Conservation (phyloP, 2,329 filamentous ascomycete species). For the Colletotrichum paranaense region DNA sequence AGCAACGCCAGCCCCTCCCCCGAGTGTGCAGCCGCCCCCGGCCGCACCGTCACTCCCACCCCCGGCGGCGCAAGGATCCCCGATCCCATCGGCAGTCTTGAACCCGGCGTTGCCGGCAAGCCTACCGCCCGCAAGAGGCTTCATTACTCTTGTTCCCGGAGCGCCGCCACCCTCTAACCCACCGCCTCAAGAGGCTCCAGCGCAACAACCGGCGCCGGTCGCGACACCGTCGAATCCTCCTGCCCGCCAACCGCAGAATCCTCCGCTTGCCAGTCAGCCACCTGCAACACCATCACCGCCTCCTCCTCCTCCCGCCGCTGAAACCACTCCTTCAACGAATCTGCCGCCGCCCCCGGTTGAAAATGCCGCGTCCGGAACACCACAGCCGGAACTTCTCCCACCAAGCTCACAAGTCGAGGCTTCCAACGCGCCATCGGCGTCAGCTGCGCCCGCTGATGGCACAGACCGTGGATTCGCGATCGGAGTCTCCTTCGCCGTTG, state of each 20-base stretch:
- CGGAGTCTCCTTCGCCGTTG: conserved; percentile 19
- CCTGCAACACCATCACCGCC: not conserved
- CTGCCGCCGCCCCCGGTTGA: conserved; percentile 13
- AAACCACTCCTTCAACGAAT: not conserved
- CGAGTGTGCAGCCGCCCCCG: not conserved
- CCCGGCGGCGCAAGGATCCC: not conserved
- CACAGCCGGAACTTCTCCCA: not conserved
- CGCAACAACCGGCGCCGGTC: not conserved
- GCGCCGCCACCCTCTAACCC: conserved; percentile 6
- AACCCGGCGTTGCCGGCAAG: not conserved
- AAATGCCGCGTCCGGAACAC: conserved; percentile 15
- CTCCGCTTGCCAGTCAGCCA: not conserved
- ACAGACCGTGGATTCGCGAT: conserved; percentile 3
- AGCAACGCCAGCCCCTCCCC: not conserved
- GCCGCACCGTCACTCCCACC: conserved; percentile 1
- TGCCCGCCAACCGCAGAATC: not conserved
- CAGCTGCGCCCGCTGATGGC: not conserved
- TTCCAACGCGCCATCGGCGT: not conserved
- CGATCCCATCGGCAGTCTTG: not conserved
- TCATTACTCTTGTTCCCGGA: conserved; percentile 28
- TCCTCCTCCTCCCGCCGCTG: not conserved
- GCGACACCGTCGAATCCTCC: not conserved
- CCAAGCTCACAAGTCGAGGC: conserved; percentile 7
- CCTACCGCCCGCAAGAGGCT: conserved; percentile 13
- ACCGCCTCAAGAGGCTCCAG: not conserved